Percentiles rank a stretch among this genome's conserved stretches.
Conservation (phyloP, 352 stramenopile species). For the Paralagenidium karlingii region DNA sequence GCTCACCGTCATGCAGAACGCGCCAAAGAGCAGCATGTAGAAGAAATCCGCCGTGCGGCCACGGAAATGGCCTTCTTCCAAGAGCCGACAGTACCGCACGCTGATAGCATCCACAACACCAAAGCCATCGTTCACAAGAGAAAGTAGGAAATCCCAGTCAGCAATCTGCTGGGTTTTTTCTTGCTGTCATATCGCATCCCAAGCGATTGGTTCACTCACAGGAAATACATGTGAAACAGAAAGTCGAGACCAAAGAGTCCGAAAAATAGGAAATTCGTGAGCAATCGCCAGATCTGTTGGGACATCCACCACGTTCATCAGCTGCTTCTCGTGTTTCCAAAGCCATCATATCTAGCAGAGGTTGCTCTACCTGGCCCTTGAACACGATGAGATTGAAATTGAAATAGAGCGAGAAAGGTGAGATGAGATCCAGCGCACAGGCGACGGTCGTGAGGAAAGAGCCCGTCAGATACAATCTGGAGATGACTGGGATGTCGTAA, state of each 20-base stretch:
- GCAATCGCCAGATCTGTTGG: slow-evolving; percentile 87
- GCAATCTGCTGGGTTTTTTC: no score
- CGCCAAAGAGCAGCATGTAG: slow-evolving; percentile 96
- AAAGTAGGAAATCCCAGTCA: no score
- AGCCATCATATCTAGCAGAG: not conserved
- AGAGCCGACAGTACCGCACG: slow-evolving; percentile 91
- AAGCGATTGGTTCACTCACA: slow-evolving; percentile 35
- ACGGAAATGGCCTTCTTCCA: slow-evolving; percentile 98
- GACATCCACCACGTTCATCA: no score
- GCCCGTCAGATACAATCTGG: slow-evolving; percentile 94
- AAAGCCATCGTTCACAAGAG: no score
- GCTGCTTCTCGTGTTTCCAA: no score
- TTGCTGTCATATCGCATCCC: no score
- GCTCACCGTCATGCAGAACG: slow-evolving; percentile 88
- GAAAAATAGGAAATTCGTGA: slow-evolving; percentile 99
- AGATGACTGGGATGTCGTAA: slow-evolving; percentile 97
- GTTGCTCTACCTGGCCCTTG: slow-evolving; percentile 83
- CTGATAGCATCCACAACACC: no score
- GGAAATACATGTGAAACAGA: slow-evolving; percentile 99
- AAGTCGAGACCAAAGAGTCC: slow-evolving; percentile 98
- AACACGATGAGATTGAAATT: slow-evolving; percentile 96
- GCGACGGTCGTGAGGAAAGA: slow-evolving; percentile 95
- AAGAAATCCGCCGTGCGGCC: slow-evolving; percentile 95
- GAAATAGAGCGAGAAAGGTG: slow-evolving; percentile 92
- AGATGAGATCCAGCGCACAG: slow-evolving; percentile 95